Evolutionary conservation across 2,329 filamentous ascomycete genomes (phyloP), one percentile per base, ranked within the genome.

Genomic region (Pezicula carpinea): DNA sequence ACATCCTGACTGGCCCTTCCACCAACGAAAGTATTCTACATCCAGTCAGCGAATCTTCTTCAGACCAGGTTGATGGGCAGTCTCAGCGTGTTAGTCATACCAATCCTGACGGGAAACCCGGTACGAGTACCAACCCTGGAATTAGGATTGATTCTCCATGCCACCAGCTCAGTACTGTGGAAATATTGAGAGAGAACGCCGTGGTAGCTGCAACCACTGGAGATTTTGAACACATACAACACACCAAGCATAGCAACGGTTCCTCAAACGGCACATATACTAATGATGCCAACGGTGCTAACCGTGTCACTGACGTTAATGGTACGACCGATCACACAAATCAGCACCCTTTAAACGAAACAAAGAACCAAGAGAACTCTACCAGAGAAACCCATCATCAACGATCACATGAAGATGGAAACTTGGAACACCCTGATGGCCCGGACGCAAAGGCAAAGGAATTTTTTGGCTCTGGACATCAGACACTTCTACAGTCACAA

Each of bases 181-280:
- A 55, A 43, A 46, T 48, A 2, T 26, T 59, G 18, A 40, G 29
- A 31, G 56, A 61, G 26, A 59, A 59, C 33, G 49, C 51, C 2
- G 55, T 49, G 40, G 57, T 51, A 11, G 41, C 49, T 14, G 53
- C 47, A 17, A 55, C 53, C 1, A 54, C 56, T 19, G 56, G 57
- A 13, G 57, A 59, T 53, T 31, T 55, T 17, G 59, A 60, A 31
- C 53, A 60, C 18, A 53, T 57, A 43, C 52, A 47, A 36, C 49
- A 54, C 13, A 48, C 39, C 4, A 52, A 18, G 29, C 17, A 42
- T 33, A 19, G 14, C 5, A 43, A 47, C 21, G 46, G 45, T 23
- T 15, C 14, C 3, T 39, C 33, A 1, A 31, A 40, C 7, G 11
- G 35, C 17, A 46, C 17, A 17, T 11, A 42, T 6, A 6, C 26